phyloP scores from a whole-genome alignment of 331 rosid genomes.

The Stylosanthes scabra region DNA sequence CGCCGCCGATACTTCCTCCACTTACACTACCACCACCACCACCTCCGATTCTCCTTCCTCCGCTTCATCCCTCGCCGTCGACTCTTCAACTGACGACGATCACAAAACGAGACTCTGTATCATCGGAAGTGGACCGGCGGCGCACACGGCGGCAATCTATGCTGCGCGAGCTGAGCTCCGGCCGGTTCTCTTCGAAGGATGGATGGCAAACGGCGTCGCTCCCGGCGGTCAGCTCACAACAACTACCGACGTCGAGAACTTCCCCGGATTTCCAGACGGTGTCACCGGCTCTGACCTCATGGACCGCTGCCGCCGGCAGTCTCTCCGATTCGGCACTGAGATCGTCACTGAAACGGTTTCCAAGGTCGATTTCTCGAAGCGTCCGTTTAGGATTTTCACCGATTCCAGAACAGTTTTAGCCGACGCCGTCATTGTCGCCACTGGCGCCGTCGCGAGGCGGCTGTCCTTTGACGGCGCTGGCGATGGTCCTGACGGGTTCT shows the following conservation, averaged over 20 bases:
- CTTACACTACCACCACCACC: neutral
- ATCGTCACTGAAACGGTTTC: constrained; percentile 68
- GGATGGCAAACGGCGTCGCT: constrained; percentile 92
- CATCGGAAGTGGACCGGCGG: constrained; percentile 91
- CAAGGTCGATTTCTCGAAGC: constrained; percentile 66
- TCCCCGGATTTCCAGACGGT: constrained; percentile 84
- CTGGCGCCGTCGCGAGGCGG: constrained; percentile 81
- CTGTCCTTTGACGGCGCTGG: constrained; percentile 70
- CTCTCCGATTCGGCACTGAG: constrained; percentile 69
- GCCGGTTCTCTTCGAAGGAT: constrained; percentile 87
- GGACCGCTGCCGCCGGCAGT: constrained; percentile 69
- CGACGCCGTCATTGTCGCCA: constrained; percentile 67
- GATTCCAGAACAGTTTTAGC: constrained; percentile 62
- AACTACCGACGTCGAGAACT: constrained; percentile 88
- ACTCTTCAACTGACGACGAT: constrained; percentile 28
- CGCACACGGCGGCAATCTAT: constrained; percentile 86
- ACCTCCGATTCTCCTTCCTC: constrained; percentile 34
- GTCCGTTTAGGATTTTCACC: constrained; percentile 62
- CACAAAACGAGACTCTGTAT: constrained; percentile 67
- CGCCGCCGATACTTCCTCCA: neutral
- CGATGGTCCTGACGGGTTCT: constrained; percentile 58
- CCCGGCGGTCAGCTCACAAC: constrained; percentile 94
- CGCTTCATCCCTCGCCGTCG: constrained; percentile 38
- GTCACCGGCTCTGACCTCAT: constrained; percentile 74
- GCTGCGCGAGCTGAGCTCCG: constrained; percentile 82